phyloP scores from a whole-genome alignment of 495 filamentous ascomycete genomes.

The Immersiella caudata region DNA sequence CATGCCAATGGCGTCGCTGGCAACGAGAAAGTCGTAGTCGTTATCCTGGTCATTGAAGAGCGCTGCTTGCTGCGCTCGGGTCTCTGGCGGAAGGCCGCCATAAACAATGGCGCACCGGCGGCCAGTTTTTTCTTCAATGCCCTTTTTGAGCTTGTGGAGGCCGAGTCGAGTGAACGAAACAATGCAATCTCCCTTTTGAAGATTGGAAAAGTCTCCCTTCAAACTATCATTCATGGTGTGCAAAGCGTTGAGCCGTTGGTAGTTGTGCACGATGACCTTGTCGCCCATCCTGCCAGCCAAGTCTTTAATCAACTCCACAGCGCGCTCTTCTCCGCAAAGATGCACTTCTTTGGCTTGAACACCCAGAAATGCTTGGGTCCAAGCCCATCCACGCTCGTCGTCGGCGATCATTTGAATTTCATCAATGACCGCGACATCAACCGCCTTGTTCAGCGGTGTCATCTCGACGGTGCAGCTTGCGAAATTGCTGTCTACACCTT shows the following conservation, averaged over 20 bases:
- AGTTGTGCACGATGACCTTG: constrained; percentile 74
- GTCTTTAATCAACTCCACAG: constrained; percentile 75
- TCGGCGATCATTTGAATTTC: constrained; percentile 98
- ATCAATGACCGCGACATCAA: constrained; percentile 94
- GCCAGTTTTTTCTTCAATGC: constrained; percentile 76
- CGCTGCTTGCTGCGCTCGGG: constrained; percentile 82
- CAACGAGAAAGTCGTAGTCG: constrained; percentile 91
- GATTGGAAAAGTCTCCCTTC: constrained; percentile 59
- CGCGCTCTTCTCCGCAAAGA: constrained; percentile 87
- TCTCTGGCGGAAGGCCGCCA: constrained; percentile 88
- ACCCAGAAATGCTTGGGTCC: constrained; percentile 91
- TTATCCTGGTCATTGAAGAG: constrained; percentile 94
- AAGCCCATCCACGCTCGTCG: constrained; percentile 84
- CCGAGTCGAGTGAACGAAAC: constrained; percentile 80
- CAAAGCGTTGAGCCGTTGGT: constrained; percentile 80
- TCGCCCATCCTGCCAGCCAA: constrained; percentile 84
- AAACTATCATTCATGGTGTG: constrained; percentile 65
- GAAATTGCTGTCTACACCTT: constrained; percentile 55
- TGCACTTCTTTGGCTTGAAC: constrained; percentile 86
- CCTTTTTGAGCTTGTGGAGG: constrained; percentile 77
- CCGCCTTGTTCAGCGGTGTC: constrained; percentile 67
- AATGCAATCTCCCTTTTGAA: constrained; percentile 88
- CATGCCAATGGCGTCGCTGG: constrained; percentile 98
- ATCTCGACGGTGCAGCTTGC: constrained; percentile 95
- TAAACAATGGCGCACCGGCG: constrained; percentile 89